Evolutionary conservation across 805 yeast species (phyloP), one percentile per base, ranked within the genome.

Genomic region (Metschnikowia chrysomelidarum): DNA sequence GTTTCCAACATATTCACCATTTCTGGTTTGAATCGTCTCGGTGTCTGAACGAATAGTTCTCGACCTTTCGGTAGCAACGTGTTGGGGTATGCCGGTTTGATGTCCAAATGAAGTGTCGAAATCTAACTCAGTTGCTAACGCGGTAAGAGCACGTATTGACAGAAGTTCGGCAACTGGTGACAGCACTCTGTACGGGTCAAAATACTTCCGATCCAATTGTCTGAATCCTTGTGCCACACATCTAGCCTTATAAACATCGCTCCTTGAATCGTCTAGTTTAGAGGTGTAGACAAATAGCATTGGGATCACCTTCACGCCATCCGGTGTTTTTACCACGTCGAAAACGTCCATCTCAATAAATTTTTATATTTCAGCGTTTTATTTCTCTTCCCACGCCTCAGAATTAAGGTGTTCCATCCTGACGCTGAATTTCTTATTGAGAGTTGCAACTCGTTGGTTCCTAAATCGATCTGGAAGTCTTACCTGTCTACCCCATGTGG

Each of bases 211-310:
- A 20, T 27, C 30, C n/a, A 10, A 11, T n/a, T 27, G 30, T 7
- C 30, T 7, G 13, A 16, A 27, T 13, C 30, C 30, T 15, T 27
- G 30, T 11, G 19, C 30, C 6, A 27, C 30, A 18, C 30, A 27
- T 14, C 30, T 16, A 17, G 32, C 32, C 21, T 28, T 28, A 24
- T 19, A 28, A 6, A 28, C 18, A 5, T 24, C 32, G 4, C 32
- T 24, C 12, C 20, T 28, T 11, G 13, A 12, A 28, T 28, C 32
- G 6, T 20, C 32, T 19, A 8, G 18, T 16, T 28, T 28, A 11
- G 6, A 17, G 7, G 32, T 28, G 24, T 28, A 28, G n/a, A 28
- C 32, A 10, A 5, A 19, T 5, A 15, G 7, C 16, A 16, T 28
- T 8, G 32, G 24, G 6, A 28, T 28, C 18, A 28, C 16, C 7